A percentile compares a stretch with the other conserved stretches of the same genome.
Conservation (phyloP, 2,329 filamentous ascomycete genomes). For the Pseudonectria buxi region DNA sequence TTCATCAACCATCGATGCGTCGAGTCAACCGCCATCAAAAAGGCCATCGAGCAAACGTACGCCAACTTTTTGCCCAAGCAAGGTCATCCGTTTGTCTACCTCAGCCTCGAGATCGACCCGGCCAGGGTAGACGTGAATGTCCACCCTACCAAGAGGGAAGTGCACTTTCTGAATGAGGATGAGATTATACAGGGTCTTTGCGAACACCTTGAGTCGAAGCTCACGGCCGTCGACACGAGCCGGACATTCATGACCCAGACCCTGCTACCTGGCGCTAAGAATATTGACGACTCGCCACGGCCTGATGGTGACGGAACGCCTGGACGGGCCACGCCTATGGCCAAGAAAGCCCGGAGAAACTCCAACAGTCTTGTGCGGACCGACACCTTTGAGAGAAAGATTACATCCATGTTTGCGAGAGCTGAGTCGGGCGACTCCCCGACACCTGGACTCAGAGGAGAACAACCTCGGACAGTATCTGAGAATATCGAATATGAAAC, state of each 20-base stretch:
- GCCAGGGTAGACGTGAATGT: conserved; percentile 93
- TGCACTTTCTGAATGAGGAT: conserved; percentile 96
- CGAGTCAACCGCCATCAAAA: conserved; percentile 81
- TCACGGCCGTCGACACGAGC: conserved; percentile 86
- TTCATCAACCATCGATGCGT: conserved; percentile 97
- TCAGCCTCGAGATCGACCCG: conserved; percentile 89
- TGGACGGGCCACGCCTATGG: conserved; percentile 29
- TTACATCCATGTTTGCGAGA: conserved; percentile 84
- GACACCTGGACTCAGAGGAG: conserved; percentile 13
- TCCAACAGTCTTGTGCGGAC: conserved; percentile 82
- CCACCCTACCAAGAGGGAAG: conserved; percentile 92
- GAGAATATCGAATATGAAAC: conserved; percentile 64
- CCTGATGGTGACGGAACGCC: conserved; percentile 23
- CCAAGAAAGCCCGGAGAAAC: conserved; percentile 34
- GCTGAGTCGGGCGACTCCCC: conserved; percentile 32
- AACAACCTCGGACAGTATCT: conserved; percentile 29
- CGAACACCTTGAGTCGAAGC: conserved; percentile 65
- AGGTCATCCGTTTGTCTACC: conserved; percentile 87
- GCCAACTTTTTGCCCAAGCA: conserved; percentile 83
- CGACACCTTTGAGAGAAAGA: conserved; percentile 83
- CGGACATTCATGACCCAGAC: conserved; percentile 93
- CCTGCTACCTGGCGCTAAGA: conserved; percentile 62
- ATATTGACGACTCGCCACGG: conserved; percentile 16
- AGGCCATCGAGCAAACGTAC: conserved; percentile 87
- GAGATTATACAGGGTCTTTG: conserved; percentile 88